Conservation (phyloP, 768 basidiomycete genomes). For the Suillus plorans region DNA sequence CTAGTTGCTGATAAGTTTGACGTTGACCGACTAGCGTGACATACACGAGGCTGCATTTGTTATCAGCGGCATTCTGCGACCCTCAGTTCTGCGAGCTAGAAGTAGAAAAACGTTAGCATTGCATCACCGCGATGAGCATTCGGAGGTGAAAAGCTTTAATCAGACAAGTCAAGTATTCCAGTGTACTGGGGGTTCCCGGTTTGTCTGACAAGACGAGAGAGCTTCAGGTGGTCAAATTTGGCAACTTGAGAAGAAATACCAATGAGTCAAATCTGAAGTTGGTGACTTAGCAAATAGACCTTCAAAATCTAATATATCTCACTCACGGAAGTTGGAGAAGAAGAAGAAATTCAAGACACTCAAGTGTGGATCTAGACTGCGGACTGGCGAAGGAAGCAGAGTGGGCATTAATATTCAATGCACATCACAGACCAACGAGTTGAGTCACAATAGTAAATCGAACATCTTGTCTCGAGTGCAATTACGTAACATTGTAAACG, state of each 20-base stretch:
- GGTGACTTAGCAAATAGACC: background rate
- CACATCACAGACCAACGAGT: too few relatives aligned
- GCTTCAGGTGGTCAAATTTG: background rate
- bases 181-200: background rate
- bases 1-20: background rate
- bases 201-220: background rate
- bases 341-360: too few relatives aligned
- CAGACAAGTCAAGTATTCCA: background rate
- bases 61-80: background rate
- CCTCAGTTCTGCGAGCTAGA: background rate
- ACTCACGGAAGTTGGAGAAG: background rate
- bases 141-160: background rate
- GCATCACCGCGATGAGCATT: background rate
- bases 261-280: background rate
- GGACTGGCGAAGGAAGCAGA: too few relatives aligned
- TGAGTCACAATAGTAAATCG: too few relatives aligned
- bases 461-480: background rate
- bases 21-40: background rate
- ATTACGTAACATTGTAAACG: background rate
- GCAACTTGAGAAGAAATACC: background rate
- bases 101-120: background rate
- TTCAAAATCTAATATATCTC: background rate
- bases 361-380: too few relatives aligned
- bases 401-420: too few relatives aligned
- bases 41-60: background rate